Conservation (phyloP, 345 rosid genomes). For the Brassica juncea region DNA sequence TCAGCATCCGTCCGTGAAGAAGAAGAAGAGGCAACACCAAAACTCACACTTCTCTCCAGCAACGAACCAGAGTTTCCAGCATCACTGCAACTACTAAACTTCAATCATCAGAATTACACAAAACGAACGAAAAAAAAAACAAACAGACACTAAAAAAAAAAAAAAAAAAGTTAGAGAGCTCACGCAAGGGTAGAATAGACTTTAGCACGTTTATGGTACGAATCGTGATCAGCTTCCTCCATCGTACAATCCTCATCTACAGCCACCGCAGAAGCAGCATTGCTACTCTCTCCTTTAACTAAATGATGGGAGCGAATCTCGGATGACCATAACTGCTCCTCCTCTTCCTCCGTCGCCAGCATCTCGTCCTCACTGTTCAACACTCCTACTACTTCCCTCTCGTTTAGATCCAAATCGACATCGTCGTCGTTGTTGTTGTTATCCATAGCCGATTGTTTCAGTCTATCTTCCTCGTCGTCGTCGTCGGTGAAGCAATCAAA, state of each 20-base stretch:
- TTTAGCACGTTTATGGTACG: constrained; percentile 77
- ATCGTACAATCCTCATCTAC: constrained; percentile 31
- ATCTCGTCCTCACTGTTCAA: neutral
- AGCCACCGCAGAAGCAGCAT: constrained; percentile 17
- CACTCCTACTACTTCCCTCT: constrained; percentile 19
- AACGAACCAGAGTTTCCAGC: constrained; percentile 45
- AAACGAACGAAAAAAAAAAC: neutral
- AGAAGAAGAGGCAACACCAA: constrained; percentile 39
- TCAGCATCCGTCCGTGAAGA: constrained; percentile 41
- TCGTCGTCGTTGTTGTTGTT: constrained; percentile 31
- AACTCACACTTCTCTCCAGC: constrained; percentile 38
- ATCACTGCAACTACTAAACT: constrained; percentile 41
- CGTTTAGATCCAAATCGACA: constrained; percentile 42
- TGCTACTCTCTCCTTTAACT: constrained; percentile 62
- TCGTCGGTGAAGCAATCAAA: constrained; percentile 61
- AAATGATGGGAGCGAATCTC: constrained; percentile 22
- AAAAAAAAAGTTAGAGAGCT: constrained; percentile 34
- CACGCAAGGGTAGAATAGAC: constrained; percentile 54
- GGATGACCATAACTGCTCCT: constrained; percentile 27
- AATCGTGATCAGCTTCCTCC: constrained; percentile 53
- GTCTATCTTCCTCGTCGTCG: constrained; percentile 42
- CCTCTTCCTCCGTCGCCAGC: neutral
- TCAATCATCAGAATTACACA: neutral
- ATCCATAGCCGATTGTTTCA: constrained; percentile 43
- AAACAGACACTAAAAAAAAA: neutral